Percentiles rank a stretch among this genome's conserved stretches.
Evolutionary conservation across 257 asterid species (phyloP).

Genomic region (Henckelia pumila): DNA sequence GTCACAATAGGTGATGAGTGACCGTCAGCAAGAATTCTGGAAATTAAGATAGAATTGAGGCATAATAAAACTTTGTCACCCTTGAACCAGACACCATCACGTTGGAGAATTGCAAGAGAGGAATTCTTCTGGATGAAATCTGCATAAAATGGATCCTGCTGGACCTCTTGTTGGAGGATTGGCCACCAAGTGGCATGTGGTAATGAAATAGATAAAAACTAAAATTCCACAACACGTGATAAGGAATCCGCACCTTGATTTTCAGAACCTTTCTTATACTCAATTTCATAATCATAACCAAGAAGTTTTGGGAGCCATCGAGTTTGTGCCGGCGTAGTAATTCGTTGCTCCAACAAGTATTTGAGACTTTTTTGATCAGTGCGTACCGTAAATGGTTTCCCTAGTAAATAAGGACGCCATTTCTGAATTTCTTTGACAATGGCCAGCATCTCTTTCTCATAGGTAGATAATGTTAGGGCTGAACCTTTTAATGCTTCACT

Average conservation of each 20-base stretch:
- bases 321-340: neutral
- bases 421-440: neutral
- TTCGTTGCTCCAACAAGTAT: conserved; percentile 2
- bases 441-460: conserved; percentile 9
- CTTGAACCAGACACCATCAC: too few species aligned
- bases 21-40: too few species aligned
- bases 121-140: too few species aligned
- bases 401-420: conserved; percentile 6
- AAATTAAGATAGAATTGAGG: too few species aligned
- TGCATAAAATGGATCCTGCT: too few species aligned
- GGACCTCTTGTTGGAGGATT: too few species aligned
- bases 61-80: too few species aligned
- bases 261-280: neutral
- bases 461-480: too few species aligned
- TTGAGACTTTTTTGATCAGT: too few species aligned
- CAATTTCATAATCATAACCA: conserved; percentile 1
- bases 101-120: too few species aligned
- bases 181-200: conserved; percentile 15
- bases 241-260: too few species aligned
- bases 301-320: conserved; percentile 5
- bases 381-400: neutral
- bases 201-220: neutral
- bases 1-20: too few species aligned
- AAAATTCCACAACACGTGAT: conserved; percentile 3
- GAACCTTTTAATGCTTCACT: conserved; percentile 1